Evolutionary conservation across 2,329 filamentous ascomycete species (phyloP), one percentile per base, ranked within the genome.

Genomic region (Gnomoniopsis smithogilvyi): DNA sequence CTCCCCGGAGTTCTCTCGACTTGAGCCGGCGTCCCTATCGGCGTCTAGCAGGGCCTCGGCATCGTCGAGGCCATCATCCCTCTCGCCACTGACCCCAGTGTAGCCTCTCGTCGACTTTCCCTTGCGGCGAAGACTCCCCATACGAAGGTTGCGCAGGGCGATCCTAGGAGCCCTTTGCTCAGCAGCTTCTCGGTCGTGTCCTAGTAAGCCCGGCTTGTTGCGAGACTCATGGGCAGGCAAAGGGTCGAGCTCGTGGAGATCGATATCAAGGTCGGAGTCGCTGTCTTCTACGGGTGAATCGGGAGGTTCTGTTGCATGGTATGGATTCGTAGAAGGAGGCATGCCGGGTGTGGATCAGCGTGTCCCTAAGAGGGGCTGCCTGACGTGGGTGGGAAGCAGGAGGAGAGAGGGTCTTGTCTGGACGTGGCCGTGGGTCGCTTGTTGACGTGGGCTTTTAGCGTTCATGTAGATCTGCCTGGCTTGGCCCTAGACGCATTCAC

Each of bases 191-290:
- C 83, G 80, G 66, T 84, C 79, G 63, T 85, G 79, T 67, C 87
- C 82, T 56, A 70, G 62, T 22, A 72, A 67, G 34, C 67, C 67
- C 52, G 68, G 66, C 53, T 61, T 60, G 15, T 52, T 64, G 62
- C 61, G 64, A 59, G 57, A 66, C 49, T 70, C 70, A 63, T 69
- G 69, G 51, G 63, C 65, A 21, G 70, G 71, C 59, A 70, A 70
- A 57, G 90, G 89, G 70, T 93, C 90, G 65, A 95, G 86, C 78
- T 94, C 91, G 68, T 91, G 83, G 66, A 92, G 81, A 67, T 93
- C 89, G 68, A 95, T 80, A 63, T 91, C 88, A 66, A 88, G 84
- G 71, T 94, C 89, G 63, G 88, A 91, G 71, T 93, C 90, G 70
- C 87, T 90, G 70, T 92, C 89, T 74, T 86, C 79, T 67, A 78